Evolutionary conservation across 768 basidiomycete species (phyloP).

Genomic region (Floccularia luteovirens): DNA sequence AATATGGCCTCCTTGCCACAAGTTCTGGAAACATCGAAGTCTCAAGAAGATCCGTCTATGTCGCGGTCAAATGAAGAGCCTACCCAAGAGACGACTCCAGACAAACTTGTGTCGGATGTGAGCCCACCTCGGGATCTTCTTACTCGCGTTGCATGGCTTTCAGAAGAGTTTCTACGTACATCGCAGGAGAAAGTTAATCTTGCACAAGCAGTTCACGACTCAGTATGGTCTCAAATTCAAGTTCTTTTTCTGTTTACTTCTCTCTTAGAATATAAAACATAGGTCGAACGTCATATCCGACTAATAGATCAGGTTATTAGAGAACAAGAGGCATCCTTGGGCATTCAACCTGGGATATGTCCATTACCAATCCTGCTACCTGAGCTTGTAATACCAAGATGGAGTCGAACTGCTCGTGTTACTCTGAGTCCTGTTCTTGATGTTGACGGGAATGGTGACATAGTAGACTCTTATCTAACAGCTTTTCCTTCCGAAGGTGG

Average conservation of each 20-base stretch:
- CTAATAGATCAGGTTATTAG: constrained; percentile 63
- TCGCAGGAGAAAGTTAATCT: constrained; percentile 77
- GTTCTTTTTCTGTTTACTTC: neutral
- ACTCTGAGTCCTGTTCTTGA: constrained; percentile 34
- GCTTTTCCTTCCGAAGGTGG: neutral
- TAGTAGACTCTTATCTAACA: constrained; percentile 4
- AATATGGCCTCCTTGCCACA: too few relatives aligned
- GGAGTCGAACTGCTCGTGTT: constrained; percentile 34
- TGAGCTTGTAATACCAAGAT: constrained; percentile 52
- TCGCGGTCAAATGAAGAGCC: neutral
- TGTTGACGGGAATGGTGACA: constrained; percentile 11
- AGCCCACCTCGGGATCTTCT: constrained; percentile 37
- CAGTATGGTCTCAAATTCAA: constrained; percentile 33
- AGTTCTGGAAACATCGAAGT: constrained; percentile 1
- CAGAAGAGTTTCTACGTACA: constrained; percentile 53
- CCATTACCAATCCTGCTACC: constrained; percentile 47
- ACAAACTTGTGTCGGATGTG: neutral
- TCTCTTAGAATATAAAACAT: constrained; percentile 5
- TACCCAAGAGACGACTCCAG: neutral
- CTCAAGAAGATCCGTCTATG: constrained; percentile 1
- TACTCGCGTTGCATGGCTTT: constrained; percentile 47
- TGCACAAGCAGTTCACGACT: constrained; percentile 62
- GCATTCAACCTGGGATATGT: constrained; percentile 22
- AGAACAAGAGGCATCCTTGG: constrained; percentile 36
- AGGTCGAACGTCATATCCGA: constrained; percentile 79